Evolutionary conservation across 768 basidiomycete genomes (phyloP), one percentile per base, ranked within the genome.

Genomic region (Dentipellis fragilis): DNA sequence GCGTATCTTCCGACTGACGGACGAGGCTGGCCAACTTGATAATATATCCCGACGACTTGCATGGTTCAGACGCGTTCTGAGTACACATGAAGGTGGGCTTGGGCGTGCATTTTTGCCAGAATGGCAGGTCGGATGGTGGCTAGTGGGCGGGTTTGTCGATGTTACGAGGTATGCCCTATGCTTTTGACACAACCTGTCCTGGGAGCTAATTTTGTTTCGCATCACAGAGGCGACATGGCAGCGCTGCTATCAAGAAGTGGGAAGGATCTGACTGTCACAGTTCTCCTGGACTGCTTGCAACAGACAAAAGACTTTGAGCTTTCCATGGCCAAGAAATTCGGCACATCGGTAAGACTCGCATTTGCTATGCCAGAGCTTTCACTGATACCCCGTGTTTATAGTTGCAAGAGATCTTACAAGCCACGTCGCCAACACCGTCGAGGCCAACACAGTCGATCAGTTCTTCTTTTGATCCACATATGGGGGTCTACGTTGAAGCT

Each of bases 11-110:
- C 83, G 89, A 50, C 81, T 89, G 7, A 85, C 84, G 5, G 93
- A 96, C 59, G 96, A 98, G 69, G 93, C 96, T 1, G 96, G 95
- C 3, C 92, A 96, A 63, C 75, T 99, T 48, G 96, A 99, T 72
- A 99, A 99, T 60, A 77, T 96, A 6, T 83, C 91, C 0, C 76
- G 96, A 14, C 81, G 96, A 42, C 98, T 92, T 62, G 91, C 93
- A 4, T 99, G 94, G 93, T 98, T 97, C 71, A 77, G 88, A 19
- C 80, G 94, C 29, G 68, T 93, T 34, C 71, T 99, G 19, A 83
- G 85, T 56, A 83, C 80, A 5, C 90, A 96, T 67, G 94, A 98
- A 62, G 78, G 89, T 8, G 94, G 96, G 62, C 84, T 88, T 58
- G 87, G 86, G 0, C 74, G 80, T 12, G 80, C 90, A 1, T 96